Conservation (phyloP, 1,284 basidiomycete genomes). For the Phylloboletellus chloephorus region DNA sequence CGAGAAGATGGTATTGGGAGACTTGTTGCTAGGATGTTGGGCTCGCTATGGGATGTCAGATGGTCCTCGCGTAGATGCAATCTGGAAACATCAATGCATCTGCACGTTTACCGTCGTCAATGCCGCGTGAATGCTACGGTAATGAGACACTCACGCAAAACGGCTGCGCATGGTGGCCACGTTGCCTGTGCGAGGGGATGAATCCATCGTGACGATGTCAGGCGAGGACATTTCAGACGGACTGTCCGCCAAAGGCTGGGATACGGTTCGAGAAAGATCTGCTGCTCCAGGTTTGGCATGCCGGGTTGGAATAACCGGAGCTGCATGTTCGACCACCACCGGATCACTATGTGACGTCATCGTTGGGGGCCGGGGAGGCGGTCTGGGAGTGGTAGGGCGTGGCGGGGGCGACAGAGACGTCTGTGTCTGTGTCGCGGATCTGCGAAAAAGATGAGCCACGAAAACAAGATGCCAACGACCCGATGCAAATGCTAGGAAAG, state of each 20-base stretch:
- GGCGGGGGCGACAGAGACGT: constrained; percentile 11
- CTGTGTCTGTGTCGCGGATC: constrained; percentile 9
- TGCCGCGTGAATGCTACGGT: neutral
- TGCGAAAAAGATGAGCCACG: constrained; percentile 4
- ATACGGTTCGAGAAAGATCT: constrained; percentile 7
- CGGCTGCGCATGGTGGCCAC: constrained; percentile 11
- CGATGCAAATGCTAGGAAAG: neutral
- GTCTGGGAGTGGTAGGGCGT: constrained; percentile 19
- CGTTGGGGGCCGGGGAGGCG: constrained; percentile 9
- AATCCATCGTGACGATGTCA: neutral
- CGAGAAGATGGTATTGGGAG: constrained; percentile 21
- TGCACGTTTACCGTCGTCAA: neutral
- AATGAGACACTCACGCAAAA: constrained; percentile 21
- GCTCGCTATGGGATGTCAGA: constrained; percentile 18
- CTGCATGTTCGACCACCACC: constrained; percentile 7
- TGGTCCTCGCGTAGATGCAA: constrained; percentile 12
- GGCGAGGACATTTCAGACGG: constrained; percentile 2
- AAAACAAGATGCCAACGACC: neutral
- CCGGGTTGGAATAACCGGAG: constrained; percentile 18
- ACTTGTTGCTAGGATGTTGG: constrained; percentile 24
- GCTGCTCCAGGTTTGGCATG: constrained; percentile 5
- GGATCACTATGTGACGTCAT: constrained; percentile 23
- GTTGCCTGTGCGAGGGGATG: constrained; percentile 10
- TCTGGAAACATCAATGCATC: constrained; percentile 13
- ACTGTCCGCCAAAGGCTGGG: constrained; percentile 4